Base-by-base conservation (phyloP, 352 stramenopile species). In the Thraustotheca clavata region DNA sequence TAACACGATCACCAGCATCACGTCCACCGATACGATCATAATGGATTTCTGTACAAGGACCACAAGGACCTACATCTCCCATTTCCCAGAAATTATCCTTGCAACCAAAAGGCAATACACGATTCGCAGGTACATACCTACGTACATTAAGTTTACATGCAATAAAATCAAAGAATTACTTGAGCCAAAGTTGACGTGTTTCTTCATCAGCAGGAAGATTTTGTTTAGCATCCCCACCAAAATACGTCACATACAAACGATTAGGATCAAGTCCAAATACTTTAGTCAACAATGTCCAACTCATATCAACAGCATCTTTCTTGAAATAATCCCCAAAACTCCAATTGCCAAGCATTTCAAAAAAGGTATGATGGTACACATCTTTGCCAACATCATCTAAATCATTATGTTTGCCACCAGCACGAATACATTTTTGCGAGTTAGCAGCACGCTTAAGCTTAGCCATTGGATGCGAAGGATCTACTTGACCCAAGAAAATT, bases 71-170 rank as follows among this genome's bases (percentile, higher is more conserved):
- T 14, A 94, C 95, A 62, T 99, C 97, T 49, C 97, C 97, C 97
- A 99, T 99, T 80, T 99, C 97, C 97, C 97, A 99, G 79, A 99
- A 99, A 76, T 99, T 99, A 76, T 99, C 97, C 75, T 97, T 97
- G 70, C 85, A 95, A 69, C 80, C 86, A 66, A 97, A 98, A 5
- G 95, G 94, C 55, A 99, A 76, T 48, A 98, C 87, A 31, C 92
- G 75, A 43, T 95, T 82, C 1, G 84, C 32, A 2, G 93, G 92
- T 20, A 98, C 69, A 66, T 78, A 90, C 41, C 57, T 65, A 65
- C 20, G 16, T 12, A 14, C 11, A 14, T 3, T 2, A 9, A 34
- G 11, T 24, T 5, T 29, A 34, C 34, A 54, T 35, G 39, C 11
- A 33, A 0, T 1, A 52, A 46, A 65, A n/a, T n/a, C n/a, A n/a